Percentiles rank a stretch among this genome's conserved stretches.
Conservation (phyloP, 495 filamentous ascomycete species). For the Hyaloscypha bicolor region DNA sequence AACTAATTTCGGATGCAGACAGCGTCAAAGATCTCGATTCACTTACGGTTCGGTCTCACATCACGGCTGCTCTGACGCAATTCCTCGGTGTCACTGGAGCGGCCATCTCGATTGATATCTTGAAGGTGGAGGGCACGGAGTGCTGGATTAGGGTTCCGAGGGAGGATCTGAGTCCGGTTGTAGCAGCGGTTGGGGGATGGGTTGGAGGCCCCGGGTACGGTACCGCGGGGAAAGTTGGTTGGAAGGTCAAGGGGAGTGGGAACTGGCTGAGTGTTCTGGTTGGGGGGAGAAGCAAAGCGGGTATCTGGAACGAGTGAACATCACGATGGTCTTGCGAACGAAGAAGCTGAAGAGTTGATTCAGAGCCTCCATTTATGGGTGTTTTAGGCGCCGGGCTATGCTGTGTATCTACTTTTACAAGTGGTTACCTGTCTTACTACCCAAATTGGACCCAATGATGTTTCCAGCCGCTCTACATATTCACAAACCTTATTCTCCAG, state of each 20-base stretch:
- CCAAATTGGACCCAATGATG: not conserved
- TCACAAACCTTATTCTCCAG: not conserved
- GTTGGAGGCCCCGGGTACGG: constrained; percentile 41
- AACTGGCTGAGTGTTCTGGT: constrained; percentile 50
- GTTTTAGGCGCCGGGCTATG: constrained; percentile 5
- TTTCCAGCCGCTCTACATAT: constrained; percentile 17
- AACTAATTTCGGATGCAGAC: constrained; percentile 15
- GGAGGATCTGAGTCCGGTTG: constrained; percentile 65
- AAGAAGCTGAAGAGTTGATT: not conserved
- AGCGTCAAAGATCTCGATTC: constrained; percentile 53
- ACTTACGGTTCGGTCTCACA: constrained; percentile 72
- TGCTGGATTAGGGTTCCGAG: constrained; percentile 78
- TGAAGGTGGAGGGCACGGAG: constrained; percentile 59
- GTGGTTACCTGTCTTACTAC: constrained; percentile 7
- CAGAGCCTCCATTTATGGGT: not conserved
- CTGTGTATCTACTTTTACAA: constrained; percentile 11
- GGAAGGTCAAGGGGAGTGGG: constrained; percentile 58
- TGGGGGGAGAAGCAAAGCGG: constrained; percentile 6
- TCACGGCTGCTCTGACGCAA: constrained; percentile 72
- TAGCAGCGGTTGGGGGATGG: constrained; percentile 68
- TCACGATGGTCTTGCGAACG: not conserved
- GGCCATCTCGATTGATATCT: constrained; percentile 77
- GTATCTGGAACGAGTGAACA: constrained; percentile 26
- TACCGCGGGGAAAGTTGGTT: constrained; percentile 47
- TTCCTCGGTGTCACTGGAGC: constrained; percentile 80